These are phyloP conservation scores for Ophiostoma sp. DNA, from an alignment of 2,329 filamentous ascomycete genomes.

Conservation along the genomic window DNA sequence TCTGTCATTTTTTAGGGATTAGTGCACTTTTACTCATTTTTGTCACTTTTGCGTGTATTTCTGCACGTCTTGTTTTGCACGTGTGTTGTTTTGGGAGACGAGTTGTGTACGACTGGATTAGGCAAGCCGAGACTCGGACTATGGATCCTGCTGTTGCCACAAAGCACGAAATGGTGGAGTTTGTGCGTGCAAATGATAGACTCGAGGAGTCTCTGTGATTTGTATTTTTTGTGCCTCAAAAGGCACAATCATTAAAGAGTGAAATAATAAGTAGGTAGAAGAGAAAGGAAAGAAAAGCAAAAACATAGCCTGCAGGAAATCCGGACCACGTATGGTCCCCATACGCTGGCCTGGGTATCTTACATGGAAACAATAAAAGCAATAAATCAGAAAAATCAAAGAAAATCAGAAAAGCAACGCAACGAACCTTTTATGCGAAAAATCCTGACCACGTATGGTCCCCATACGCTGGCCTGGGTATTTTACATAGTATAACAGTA, in stretches of 20 bases:
- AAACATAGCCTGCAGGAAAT: conserved; percentile 17
- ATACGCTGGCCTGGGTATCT: conserved; percentile 25
- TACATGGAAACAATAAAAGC: neutral
- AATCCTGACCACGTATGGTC: conserved; percentile 24
- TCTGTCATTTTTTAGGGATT: neutral
- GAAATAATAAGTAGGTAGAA: neutral
- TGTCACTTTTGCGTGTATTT: neutral
- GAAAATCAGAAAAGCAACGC: neutral
- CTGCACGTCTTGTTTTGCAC: neutral
- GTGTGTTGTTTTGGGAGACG: neutral
- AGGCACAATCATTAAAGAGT: neutral
- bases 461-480: conserved; percentile 26
- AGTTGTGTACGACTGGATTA: neutral
- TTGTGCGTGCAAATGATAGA: conserved; percentile 6
- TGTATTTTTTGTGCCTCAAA: neutral
- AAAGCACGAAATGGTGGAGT: neutral
- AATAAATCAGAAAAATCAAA: neutral
- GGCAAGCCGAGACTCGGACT: neutral
- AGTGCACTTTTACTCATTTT: neutral
- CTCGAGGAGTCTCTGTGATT: conserved; percentile 5
- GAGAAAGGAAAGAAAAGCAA: neutral
- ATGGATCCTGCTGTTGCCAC: neutral
- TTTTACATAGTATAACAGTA: neutral
- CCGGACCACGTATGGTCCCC: conserved; percentile 25
- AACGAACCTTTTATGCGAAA: conserved; percentile 14